Evolutionary conservation across 495 filamentous ascomycete genomes (phyloP), one percentile per base, ranked within the genome.

Genomic region (Bacidia rubella): DNA sequence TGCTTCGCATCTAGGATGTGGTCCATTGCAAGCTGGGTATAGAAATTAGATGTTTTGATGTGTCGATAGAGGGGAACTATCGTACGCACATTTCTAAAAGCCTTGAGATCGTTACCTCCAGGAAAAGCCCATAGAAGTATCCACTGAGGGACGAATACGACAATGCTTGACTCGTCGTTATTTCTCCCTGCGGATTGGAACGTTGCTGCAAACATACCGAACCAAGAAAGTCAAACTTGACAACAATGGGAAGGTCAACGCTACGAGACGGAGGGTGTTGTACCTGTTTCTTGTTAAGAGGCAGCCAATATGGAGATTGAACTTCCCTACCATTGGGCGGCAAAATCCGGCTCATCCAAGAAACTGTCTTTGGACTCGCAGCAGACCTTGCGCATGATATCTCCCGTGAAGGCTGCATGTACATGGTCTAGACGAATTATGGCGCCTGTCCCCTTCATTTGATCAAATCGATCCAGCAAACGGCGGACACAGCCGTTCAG

Each of bases 401-500:
- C 59, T 0, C 59, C 63, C 3, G 59, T 29, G 44, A 56, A 60
- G 3, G 64, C 63, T n/a, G 54, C 47, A 40, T 60, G 58, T n/a
- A 58, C 63, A 49, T 63, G 61, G 17, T 66, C 64, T 1, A 66
- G 51, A 7, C 64, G 51, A n/a, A 66, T 35, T 0, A 61, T 47
- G 7, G 29, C 44, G 11, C 29, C 23, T 4, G 55, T 60, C 10
- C 54, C 53, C 39, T 44, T 53, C 39, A 52, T 47, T 1, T 11
- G 17, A 11, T 55, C 52, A 1, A 58, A 19, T 2, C 56, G 41
- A 10, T 2, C 29, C 1, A 38, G 46, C 1, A 55, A 19, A 11
- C 40, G 50, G 5, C 27, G 20, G 12, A 27, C 38, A 1, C 32
- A 3, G 11, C 54, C 41, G 1, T 0, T 4, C 3, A 58, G 3